Percentiles rank a stretch among this genome's conserved stretches.
Evolutionary conservation across 768 basidiomycete species (phyloP).

Genomic region (Suillus variegatus): DNA sequence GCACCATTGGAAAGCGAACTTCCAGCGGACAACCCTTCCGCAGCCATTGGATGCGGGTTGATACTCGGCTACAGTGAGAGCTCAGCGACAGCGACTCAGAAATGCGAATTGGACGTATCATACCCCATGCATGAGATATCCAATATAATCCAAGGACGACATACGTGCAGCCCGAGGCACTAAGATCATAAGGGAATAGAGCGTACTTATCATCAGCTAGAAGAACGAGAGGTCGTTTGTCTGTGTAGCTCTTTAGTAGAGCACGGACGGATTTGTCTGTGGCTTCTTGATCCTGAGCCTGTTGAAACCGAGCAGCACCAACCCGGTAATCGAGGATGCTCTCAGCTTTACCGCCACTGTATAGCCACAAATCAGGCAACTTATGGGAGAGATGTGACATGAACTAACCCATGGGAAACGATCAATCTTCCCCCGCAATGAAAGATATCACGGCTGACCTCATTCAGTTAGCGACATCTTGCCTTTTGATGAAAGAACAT

Average conservation of each 20-base stretch:
- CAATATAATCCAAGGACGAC: constrained; percentile 61
- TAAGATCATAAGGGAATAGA: constrained; percentile 71
- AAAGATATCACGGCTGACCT: constrained; percentile 66
- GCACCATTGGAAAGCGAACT: constrained; percentile 87
- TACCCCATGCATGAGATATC: constrained; percentile 61
- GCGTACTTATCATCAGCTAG: constrained; percentile 75
- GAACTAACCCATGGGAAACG: constrained; percentile 77
- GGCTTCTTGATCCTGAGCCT: constrained; percentile 66
- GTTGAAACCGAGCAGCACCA: constrained; percentile 40
- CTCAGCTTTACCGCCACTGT: constrained; percentile 70
- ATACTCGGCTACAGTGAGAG: constrained; percentile 50
- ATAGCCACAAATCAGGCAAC: constrained; percentile 4
- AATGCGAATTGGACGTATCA: constrained; percentile 9
- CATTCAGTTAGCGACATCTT: neutral
- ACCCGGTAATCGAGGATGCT: constrained; percentile 44
- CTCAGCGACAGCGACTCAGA: constrained; percentile 23
- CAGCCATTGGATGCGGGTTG: constrained; percentile 49
- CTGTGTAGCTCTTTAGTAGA: constrained; percentile 56
- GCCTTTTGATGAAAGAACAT: constrained; percentile 17
- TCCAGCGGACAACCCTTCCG: constrained; percentile 69
- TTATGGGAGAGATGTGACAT: constrained; percentile 4
- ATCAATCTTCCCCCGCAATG: constrained; percentile 66
- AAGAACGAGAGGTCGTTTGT: constrained; percentile 63
- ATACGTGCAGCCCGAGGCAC: constrained; percentile 48
- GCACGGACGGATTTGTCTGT: constrained; percentile 73